Conservation (phyloP, 148 eudicot genomes). For the Rhododendron vialii region DNA sequence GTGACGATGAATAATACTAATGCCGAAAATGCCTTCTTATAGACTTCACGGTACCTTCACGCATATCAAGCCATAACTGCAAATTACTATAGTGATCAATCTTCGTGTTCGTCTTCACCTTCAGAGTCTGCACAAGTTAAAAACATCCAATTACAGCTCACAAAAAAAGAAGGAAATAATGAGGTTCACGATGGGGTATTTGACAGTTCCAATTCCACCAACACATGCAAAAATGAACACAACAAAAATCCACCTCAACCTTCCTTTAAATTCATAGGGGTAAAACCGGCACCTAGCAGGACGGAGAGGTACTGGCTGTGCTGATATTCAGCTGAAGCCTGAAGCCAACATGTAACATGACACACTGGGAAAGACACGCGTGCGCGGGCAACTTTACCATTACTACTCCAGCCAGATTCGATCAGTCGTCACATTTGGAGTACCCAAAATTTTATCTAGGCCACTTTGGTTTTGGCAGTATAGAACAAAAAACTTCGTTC, state of each 20-base stretch:
- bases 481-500: not conserved
- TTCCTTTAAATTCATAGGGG: not conserved
- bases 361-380: not conserved
- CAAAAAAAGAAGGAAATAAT: not conserved
- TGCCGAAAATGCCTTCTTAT: not conserved
- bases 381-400: not conserved
- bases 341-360: not conserved
- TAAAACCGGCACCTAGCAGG: not conserved
- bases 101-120: slow-evolving; percentile 75
- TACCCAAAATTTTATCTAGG: not conserved
- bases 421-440: not conserved
- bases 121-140: slow-evolving; percentile 58
- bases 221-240: not conserved
- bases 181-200: not conserved
- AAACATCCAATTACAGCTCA: not conserved
- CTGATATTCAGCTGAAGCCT: not conserved
- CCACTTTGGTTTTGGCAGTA: not conserved
- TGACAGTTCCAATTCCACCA: not conserved
- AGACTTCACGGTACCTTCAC: not conserved
- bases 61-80: not conserved
- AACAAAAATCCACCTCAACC: not conserved
- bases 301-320: not conserved
- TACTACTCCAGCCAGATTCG: not conserved
- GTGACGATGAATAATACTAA: not conserved
- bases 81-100: slow-evolving; percentile 30